Evolutionary conservation across 2,329 filamentous ascomycete genomes (phyloP), one percentile per base, ranked within the genome.

Genomic region (Trichoderma polysporum): DNA sequence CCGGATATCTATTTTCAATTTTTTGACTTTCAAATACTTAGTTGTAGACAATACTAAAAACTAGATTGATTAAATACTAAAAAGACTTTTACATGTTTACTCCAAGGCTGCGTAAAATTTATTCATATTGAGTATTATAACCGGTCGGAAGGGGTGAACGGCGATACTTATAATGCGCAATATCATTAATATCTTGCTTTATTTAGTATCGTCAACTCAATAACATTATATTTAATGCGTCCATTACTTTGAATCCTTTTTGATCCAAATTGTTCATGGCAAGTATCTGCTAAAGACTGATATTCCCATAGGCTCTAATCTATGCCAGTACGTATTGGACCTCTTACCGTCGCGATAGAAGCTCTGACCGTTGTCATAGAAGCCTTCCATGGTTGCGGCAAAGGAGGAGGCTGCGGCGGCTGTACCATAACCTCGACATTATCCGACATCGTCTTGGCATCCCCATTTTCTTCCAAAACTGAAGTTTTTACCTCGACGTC

Each of bases 381-480:
- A 25, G 19, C 59, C 45, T 47, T 52, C 60, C 54, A 65, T 31
- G 58, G 33, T n/a, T 71, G 69, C 68, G 60, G 67, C 17, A 66
- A 66, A 62, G 67, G 60, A 62, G 70, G 67, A 59, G 67, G 68
- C 31, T 68, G 70, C 22, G 53, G 63, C 4, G 66, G 66, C 19
- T 39, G 39, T n/a, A 69, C 59, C 27, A 3, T 19, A 25, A 15
- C 17, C 35, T 61, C 54, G 22, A 25, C 25, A 27, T 54, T 35
- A 31, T 31, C 22, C n/a, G 33, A 8, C 25, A 25, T 8, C n/a
- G 13, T 29, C 57, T 17, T 60, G 4, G 41, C 27, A 13, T 57
- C 31, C n/a, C 57, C 57, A 10, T 25, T 49, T 31, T 58, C 50
- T 17, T 52, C 66, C 15, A 37, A 25, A 15, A 45, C 31, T 13